A percentile compares a stretch with the other conserved stretches of the same genome.
These are phyloP conservation scores for Rhizopogon parksii DNA, from an alignment of 1,284 basidiomycete species.

Conservation along the genomic window DNA sequence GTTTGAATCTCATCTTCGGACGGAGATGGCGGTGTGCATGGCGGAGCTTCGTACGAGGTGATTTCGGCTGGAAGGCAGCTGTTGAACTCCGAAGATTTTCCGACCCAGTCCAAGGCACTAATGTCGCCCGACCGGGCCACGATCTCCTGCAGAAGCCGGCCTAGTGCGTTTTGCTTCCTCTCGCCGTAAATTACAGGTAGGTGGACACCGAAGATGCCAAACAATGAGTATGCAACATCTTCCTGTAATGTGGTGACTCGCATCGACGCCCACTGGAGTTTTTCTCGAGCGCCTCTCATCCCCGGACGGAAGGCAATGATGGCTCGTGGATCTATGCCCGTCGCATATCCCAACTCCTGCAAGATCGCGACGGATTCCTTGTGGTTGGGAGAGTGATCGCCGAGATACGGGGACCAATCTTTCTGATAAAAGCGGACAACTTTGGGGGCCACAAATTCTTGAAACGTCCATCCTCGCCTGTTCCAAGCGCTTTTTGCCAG, in stretches of 20 bases:
- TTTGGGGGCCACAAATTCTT: conserved; percentile 20
- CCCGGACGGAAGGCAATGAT: conserved; percentile 16
- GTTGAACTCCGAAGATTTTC: conserved; percentile 20
- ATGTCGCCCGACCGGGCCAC: conserved; percentile 18
- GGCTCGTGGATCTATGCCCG: conserved; percentile 4
- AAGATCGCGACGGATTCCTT: conserved; percentile 8
- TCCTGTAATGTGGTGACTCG: conserved; percentile 16
- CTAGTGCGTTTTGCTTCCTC: conserved; percentile 15
- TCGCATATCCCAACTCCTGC: conserved; percentile 15
- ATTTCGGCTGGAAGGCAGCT: conserved; percentile 19
- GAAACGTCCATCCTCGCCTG: conserved; percentile 23
- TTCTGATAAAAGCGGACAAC: conserved; percentile 18
- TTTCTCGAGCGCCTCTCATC: conserved; percentile 9
- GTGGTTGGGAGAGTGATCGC: conserved; percentile 3
- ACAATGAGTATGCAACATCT: conserved; percentile 22
- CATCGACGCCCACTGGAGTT: conserved; percentile 19
- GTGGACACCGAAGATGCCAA: conserved; percentile 18
- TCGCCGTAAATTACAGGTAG: conserved; percentile 18
- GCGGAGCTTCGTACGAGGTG: conserved; percentile 11
- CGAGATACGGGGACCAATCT: conserved; percentile 23
- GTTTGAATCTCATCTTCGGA: neutral
- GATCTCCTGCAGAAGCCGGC: conserved; percentile 18
- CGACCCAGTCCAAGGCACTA: conserved; percentile 17
- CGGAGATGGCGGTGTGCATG: neutral
- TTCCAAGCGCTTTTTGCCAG: conserved; percentile 18